Percentiles rank a stretch among this genome's conserved stretches.
Evolutionary conservation across 139 green algal genomes (phyloP).

Genomic region (Pleodorina starrii): DNA sequence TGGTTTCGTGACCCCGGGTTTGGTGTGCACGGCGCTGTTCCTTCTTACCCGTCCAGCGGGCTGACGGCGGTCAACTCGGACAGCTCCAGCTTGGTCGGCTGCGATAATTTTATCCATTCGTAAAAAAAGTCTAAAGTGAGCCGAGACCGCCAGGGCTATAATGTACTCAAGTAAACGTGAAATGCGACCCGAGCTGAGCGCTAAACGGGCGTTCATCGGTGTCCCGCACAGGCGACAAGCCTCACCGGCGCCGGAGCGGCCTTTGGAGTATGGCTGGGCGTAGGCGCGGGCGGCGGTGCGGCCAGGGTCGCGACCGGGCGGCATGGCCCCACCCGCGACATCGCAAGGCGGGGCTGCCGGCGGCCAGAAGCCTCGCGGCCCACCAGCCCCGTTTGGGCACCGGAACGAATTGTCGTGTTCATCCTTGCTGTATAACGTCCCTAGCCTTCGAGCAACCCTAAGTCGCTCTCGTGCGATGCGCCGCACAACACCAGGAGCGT

Average conservation of each 20-base stretch:
- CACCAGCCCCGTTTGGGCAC: not conserved
- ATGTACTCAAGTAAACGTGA: too few relatives aligned
- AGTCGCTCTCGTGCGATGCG: conserved; percentile 1
- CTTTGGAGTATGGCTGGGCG: conserved; percentile 11
- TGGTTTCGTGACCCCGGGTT: not conserved
- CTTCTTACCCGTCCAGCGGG: conserved; percentile 89
- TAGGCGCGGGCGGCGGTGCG: conserved; percentile 8
- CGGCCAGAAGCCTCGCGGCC: conserved; percentile 9
- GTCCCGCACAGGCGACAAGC: too few relatives aligned
- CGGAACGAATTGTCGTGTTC: conserved; percentile 32
- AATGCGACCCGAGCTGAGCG: too few relatives aligned
- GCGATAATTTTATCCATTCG: not conserved
- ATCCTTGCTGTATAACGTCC: not conserved
- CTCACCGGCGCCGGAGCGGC: not conserved
- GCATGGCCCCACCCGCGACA: conserved; percentile 32
- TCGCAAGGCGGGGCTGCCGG: not conserved
- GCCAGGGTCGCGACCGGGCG: conserved; percentile 28
- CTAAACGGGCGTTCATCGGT: too few relatives aligned
- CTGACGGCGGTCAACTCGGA: conserved; percentile 90
- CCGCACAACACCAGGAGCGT: not conserved
- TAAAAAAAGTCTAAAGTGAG: too few relatives aligned
- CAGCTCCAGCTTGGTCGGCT: conserved; percentile 70
- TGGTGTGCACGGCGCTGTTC: not conserved
- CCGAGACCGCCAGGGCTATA: too few relatives aligned
- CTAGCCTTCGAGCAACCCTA: not conserved